Conservation (phyloP, 2,329 filamentous ascomycete genomes). For the Aspergillus quadricinctus region DNA sequence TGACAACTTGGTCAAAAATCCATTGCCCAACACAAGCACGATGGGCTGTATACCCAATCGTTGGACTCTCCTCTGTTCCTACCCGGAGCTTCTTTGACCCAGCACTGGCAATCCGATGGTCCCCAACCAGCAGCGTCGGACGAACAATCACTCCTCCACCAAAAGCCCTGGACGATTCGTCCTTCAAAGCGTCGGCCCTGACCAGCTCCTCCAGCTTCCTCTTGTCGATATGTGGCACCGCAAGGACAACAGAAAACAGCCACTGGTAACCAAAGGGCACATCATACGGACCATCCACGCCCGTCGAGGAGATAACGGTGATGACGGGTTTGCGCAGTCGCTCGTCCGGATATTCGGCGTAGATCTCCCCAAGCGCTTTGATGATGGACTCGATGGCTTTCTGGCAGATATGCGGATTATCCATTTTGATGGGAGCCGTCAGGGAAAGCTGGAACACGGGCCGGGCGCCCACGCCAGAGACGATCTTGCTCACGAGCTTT, state of each 20-base stretch:
- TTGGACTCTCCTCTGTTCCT: conserved; percentile 26
- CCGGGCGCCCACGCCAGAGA: neutral
- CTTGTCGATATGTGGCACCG: neutral
- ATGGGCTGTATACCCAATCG: conserved; percentile 31
- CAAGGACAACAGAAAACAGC: neutral
- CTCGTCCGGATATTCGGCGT: neutral
- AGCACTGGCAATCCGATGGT: conserved; percentile 24
- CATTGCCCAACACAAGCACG: conserved; percentile 34
- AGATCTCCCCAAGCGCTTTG: neutral
- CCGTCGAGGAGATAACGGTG: neutral
- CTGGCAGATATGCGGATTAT: neutral
- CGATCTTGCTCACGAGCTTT: neutral
- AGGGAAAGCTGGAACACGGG: neutral
- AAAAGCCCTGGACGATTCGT: neutral
- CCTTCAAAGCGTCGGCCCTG: neutral
- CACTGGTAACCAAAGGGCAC: conserved; percentile 2
- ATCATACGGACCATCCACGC: conserved; percentile 10
- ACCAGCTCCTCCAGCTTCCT: neutral
- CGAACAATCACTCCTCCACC: conserved; percentile 24
- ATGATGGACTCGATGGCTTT: neutral
- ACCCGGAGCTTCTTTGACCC: conserved; percentile 23
- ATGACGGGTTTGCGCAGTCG: neutral
- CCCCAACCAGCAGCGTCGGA: conserved; percentile 32
- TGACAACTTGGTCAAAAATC: conserved; percentile 18
- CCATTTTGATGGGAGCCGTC: neutral